phyloP scores from a whole-genome alignment of 2,329 filamentous ascomycete species.

The Xylariales sp. region DNA sequence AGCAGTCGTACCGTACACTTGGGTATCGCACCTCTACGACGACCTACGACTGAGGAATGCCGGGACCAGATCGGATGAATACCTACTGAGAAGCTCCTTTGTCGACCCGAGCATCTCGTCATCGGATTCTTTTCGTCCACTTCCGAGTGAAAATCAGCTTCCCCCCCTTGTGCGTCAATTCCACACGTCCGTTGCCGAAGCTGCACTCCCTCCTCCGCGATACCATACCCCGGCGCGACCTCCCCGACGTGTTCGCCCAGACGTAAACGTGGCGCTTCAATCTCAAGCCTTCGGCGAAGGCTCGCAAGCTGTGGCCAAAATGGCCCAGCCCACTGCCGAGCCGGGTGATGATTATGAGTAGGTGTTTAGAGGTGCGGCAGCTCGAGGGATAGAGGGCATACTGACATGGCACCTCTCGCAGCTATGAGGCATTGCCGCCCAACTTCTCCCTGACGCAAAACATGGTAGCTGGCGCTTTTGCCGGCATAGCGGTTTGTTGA shows the following conservation, averaged over 20 bases:
- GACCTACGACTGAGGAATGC: no score
- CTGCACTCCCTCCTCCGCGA: neutral
- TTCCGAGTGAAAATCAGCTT: no score
- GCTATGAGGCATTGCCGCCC: conserved; percentile 88
- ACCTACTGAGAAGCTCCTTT: no score
- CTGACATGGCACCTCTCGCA: conserved; percentile 25
- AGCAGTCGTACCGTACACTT: neutral
- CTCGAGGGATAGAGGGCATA: conserved; percentile 3
- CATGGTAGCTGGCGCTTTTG: conserved; percentile 94
- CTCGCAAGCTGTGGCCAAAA: conserved; percentile 62
- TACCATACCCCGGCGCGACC: neutral
- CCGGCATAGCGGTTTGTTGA: conserved; percentile 78
- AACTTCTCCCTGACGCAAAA: conserved; percentile 93
- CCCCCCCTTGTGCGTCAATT: no score
- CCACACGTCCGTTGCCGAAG: neutral
- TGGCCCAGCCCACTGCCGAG: conserved; percentile 64
- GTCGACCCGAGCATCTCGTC: no score
- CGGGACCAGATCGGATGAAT: no score
- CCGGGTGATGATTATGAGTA: conserved; percentile 64
- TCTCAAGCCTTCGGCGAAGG: conserved; percentile 57
- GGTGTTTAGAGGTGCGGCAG: conserved; percentile 25
- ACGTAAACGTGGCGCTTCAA: conserved; percentile 61
- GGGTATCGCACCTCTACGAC: neutral
- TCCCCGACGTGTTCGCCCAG: conserved; percentile 14
- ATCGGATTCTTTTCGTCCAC: no score